Conservation (phyloP, 2,329 filamentous ascomycete genomes). For the Fusarium sp. region DNA sequence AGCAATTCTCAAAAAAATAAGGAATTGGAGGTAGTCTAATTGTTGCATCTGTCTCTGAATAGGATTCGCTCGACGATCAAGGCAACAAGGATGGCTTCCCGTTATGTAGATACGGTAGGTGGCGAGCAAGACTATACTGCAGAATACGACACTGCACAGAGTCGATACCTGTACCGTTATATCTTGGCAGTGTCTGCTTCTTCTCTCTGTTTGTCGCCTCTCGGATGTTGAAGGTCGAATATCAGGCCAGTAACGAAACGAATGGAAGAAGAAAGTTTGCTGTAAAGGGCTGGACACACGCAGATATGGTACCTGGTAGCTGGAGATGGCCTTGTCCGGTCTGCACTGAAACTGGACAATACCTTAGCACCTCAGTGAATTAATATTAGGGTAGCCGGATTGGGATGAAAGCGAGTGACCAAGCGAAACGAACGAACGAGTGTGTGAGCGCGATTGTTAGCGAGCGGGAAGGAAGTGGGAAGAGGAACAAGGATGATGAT, state of each 20-base stretch:
- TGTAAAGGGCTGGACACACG: slow-evolving; percentile 16
- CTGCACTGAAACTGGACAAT: slow-evolving; percentile 24
- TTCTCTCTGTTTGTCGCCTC: background rate
- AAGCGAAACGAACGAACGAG: slow-evolving; percentile 19
- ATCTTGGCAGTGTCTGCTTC: background rate
- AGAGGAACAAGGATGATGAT: slow-evolving; percentile 28
- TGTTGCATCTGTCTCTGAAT: background rate
- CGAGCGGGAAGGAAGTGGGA: slow-evolving; percentile 10
- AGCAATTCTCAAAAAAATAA: slow-evolving; percentile 6
- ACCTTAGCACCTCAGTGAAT: slow-evolving; percentile 1
- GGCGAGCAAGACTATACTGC: background rate
- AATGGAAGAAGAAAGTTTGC: slow-evolving; percentile 5
- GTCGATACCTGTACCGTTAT: background rate
- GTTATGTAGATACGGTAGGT: background rate
- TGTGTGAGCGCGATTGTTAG: background rate
- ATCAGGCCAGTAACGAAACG: slow-evolving; percentile 23
- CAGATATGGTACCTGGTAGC: slow-evolving; percentile 4
- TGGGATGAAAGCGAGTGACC: slow-evolving; percentile 25
- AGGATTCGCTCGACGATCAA: background rate
- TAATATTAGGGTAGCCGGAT: slow-evolving; percentile 5
- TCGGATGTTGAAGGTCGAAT: slow-evolving; percentile 2
- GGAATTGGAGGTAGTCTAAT: background rate
- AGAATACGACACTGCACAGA: background rate
- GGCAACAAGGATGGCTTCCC: background rate
- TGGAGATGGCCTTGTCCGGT: background rate